phyloP scores from a whole-genome alignment of 176 grass and related monocot species.

The Aegilops sharonensis region DNA sequence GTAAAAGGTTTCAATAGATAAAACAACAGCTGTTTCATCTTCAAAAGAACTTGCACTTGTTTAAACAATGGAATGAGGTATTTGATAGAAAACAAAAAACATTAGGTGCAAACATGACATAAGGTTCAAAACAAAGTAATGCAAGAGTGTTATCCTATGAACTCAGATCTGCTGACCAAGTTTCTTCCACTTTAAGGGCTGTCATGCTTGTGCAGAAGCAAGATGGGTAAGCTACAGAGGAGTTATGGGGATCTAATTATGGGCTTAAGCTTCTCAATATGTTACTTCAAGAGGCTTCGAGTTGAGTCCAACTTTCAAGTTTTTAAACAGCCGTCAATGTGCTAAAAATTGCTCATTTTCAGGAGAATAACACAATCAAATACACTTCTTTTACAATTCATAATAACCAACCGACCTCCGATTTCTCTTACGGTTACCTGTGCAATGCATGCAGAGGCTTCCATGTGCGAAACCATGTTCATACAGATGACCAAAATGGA shows the following conservation, averaged over 20 bases:
- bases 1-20: conserved; percentile 6
- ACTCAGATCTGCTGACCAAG: neutral
- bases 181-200: conserved; percentile 1
- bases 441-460: neutral
- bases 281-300: neutral
- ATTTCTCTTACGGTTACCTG: neutral
- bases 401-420: neutral
- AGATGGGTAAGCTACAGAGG: conserved; percentile 22
- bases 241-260: conserved; percentile 8
- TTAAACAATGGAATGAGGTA: conserved; percentile 15
- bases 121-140: conserved; percentile 4
- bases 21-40: neutral
- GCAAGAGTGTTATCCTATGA: conserved; percentile 4
- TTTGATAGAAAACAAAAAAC: neutral
- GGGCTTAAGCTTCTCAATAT: neutral
- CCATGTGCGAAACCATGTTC: neutral
- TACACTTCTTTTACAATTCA: neutral
- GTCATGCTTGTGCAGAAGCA: neutral
- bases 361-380: neutral
- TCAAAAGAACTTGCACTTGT: neutral
- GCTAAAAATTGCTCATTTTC: neutral
- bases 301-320: neutral
- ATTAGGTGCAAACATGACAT: neutral
- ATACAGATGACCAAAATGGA: conserved; percentile 9
- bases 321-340: neutral